Evolutionary conservation across 2,329 filamentous ascomycete genomes (phyloP), one percentile per base, ranked within the genome.

Genomic region (Ceratocystis albifundus): DNA sequence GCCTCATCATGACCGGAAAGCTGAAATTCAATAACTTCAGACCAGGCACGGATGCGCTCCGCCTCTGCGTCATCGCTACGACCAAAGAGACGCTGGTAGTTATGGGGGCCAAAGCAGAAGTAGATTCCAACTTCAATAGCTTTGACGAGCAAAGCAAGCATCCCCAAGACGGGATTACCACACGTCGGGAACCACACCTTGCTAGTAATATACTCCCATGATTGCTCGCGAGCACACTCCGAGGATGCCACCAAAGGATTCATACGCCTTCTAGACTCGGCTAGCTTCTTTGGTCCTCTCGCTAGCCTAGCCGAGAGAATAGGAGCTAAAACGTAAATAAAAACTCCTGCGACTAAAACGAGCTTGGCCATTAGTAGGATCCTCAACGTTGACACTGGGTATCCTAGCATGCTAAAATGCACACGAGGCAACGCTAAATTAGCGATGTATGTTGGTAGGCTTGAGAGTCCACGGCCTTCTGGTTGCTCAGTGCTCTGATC

Each of bases 21-120:
- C 74, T 96, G 93, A 30, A 93, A 91, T 75, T 97, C 93, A 65
- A 96, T 82, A 15, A 92, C 92, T 72, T 96, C 96, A 44, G 88
- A 84, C 93, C 93, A 97, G 0, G 91, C 90, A 76, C 96, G 94
- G 71, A 96, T 83, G 32, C 93, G 84, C 5, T 90, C 92, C 64
- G 83, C 84, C 74, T 96, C 93, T 74, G 96, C 87, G 67, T 96
- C 90, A 70, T 88, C 85, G 1, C 88, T 93, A 61, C 88, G 83
- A 0, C 90, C 90, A 1, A 89, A 93, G 48, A 96, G 77, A 73
- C 85, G 81, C 66, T 91, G 87, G 74, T 94, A 96, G 8, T 87
- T 80, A 32, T 87, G 82, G 70, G 86, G 82, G 48, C 93, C 92
- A 69, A 96, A 84, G 0, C 89, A 74, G 70, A 90, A 91, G 59